Percentiles rank a stretch among this genome's conserved stretches.
Conservation (phyloP, 805 yeast genomes). For the Lachancea dasiensis region DNA sequence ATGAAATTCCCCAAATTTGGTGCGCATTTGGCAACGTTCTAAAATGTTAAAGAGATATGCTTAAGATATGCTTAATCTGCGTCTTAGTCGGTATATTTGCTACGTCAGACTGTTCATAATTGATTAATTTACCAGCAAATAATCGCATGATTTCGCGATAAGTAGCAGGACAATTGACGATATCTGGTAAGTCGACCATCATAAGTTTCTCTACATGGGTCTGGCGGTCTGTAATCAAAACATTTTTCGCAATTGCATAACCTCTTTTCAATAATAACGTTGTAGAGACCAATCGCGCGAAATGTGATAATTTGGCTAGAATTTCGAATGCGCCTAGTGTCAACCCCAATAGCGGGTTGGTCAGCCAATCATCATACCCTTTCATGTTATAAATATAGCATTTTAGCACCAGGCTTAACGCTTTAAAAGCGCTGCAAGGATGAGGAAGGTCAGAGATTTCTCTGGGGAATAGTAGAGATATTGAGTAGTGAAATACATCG, state of each 20-base stretch:
- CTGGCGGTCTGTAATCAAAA: conserved; percentile 12
- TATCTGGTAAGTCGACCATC: conserved; percentile 7
- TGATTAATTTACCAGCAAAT: conserved; percentile 11
- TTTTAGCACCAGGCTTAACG: conserved; percentile 30
- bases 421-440: conserved; percentile 37
- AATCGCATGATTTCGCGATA: conserved; percentile 12
- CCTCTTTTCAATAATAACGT: too few species aligned
- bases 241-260: conserved; percentile 10
- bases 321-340: conserved; percentile 35
- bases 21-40: too few species aligned
- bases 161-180: conserved; percentile 12
- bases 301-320: conserved; percentile 36
- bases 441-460: conserved; percentile 34
- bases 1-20: conserved; percentile 16
- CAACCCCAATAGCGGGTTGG: conserved; percentile 38
- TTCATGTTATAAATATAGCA: conserved; percentile 34
- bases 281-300: conserved; percentile 26
- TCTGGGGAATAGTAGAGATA: conserved; percentile 35
- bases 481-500: conserved; percentile 38
- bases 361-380: conserved; percentile 34
- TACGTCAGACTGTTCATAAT: conserved; percentile 8
- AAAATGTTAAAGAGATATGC: too few species aligned
- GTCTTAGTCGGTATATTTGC: too few species aligned
- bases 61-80: too few species aligned
- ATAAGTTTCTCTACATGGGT: conserved; percentile 1